phyloP scores from a whole-genome alignment of 2,329 filamentous ascomycete species.

The Neopestalotiopsis sp. region DNA sequence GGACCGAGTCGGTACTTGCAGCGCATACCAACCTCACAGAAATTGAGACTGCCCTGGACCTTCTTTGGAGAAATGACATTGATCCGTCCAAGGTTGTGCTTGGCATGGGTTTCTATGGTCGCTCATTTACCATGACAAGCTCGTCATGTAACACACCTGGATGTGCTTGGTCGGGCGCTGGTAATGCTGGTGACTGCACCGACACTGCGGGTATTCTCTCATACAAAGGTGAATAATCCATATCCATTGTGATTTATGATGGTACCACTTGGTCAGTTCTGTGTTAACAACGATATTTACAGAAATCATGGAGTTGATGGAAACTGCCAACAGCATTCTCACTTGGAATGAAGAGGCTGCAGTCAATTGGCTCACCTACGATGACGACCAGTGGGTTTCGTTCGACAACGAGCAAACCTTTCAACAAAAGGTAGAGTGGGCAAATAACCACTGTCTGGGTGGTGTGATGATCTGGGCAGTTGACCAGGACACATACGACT shows the following conservation, averaged over 20 bases:
- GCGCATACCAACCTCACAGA: conserved; percentile 52
- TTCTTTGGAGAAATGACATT: conserved; percentile 50
- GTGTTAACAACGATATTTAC: background rate
- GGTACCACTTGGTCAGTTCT: no score
- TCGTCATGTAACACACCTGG: conserved; percentile 25
- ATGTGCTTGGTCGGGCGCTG: conserved; percentile 30
- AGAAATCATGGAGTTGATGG: conserved; percentile 28
- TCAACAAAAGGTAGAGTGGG: conserved; percentile 43
- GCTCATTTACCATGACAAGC: conserved; percentile 25
- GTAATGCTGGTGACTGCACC: conserved; percentile 26
- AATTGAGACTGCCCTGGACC: conserved; percentile 44
- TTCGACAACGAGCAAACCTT: conserved; percentile 35
- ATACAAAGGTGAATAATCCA: conserved; percentile 13
- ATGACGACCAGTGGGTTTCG: conserved; percentile 36
- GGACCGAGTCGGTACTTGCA: conserved; percentile 36
- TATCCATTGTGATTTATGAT: background rate
- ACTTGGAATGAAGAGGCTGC: conserved; percentile 29
- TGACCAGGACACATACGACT: conserved; percentile 33
- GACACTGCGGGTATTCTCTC: conserved; percentile 26
- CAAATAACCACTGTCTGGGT: conserved; percentile 36
- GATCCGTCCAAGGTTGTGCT: conserved; percentile 44
- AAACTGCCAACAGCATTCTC: conserved; percentile 17
- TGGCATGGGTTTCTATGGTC: conserved; percentile 49
- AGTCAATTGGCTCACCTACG: conserved; percentile 34
- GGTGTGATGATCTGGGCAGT: conserved; percentile 41